Evolutionary conservation across 2,329 filamentous ascomycete genomes (phyloP).

Genomic region (Scedosporium minutisporum): DNA sequence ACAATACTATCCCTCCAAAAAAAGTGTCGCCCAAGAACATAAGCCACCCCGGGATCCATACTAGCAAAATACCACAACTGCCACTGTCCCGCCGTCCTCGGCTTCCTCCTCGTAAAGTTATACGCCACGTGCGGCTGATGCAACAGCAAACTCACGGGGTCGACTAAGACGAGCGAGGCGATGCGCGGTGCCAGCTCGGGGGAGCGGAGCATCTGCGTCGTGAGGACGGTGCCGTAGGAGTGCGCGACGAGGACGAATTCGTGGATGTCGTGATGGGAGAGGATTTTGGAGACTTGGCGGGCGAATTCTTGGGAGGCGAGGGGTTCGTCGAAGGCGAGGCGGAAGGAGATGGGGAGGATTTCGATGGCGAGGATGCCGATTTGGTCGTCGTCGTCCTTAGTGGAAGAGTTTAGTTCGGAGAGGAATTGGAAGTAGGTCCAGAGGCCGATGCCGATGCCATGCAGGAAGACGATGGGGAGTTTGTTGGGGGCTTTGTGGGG

Average conservation of each 20-base stretch:
- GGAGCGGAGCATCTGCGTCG: conserved; percentile 50
- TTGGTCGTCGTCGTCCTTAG: conserved; percentile 26
- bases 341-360: conserved; percentile 54
- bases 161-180: conserved; percentile 35
- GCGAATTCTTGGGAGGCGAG: conserved; percentile 41
- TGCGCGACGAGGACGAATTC: conserved; percentile 53
- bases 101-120: conserved; percentile 53
- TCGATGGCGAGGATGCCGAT: conserved; percentile 58
- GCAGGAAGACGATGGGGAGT: conserved; percentile 56
- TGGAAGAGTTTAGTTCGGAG: conserved; percentile 31
- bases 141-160: conserved; percentile 58
- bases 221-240: conserved; percentile 54
- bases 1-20: conserved; percentile 64
- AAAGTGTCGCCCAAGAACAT: conserved; percentile 55
- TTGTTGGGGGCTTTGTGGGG: conserved; percentile 44
- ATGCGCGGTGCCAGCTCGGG: conserved; percentile 39
- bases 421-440: conserved; percentile 53
- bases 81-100: conserved; percentile 54
- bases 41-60: conserved; percentile 56
- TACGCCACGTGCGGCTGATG: conserved; percentile 62
- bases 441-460: conserved; percentile 62
- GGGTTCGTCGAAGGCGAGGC: conserved; percentile 46
- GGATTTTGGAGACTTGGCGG: conserved; percentile 43
- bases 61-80: conserved; percentile 62
- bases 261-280: conserved; percentile 47